Evolutionary conservation across 2,329 filamentous ascomycete genomes (phyloP).

Genomic region (Lecanicillium sp.): DNA sequence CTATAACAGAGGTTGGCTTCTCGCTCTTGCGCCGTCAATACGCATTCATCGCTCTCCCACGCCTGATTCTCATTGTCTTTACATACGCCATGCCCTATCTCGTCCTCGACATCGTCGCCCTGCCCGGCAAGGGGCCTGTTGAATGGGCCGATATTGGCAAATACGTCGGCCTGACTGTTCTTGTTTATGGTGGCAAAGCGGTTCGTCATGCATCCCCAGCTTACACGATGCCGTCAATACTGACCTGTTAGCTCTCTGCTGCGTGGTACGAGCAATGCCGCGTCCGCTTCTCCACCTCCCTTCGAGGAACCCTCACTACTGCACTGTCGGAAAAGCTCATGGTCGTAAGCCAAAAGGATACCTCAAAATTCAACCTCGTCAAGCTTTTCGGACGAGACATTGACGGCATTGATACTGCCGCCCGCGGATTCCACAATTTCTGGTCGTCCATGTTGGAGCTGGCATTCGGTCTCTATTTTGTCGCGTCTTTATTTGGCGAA

Average conservation of each 20-base stretch:
- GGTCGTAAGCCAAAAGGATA: background rate
- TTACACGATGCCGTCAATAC: background rate
- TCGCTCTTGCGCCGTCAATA: background rate
- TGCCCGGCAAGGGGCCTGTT: background rate
- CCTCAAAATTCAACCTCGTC: background rate
- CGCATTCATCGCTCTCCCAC: background rate
- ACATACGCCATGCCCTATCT: background rate
- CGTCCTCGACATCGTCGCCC: background rate
- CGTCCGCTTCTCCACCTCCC: background rate
- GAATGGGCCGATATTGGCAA: background rate
- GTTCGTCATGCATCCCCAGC: background rate
- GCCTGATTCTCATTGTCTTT: background rate
- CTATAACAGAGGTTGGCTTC: background rate
- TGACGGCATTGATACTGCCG: background rate
- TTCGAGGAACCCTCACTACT: background rate
- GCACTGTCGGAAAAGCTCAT: background rate
- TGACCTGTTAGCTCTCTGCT: background rate
- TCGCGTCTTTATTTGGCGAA: background rate
- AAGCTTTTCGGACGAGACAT: background rate
- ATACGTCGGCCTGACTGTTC: background rate
- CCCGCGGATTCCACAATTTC: background rate
- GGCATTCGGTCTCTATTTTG: background rate
- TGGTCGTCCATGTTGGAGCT: background rate
- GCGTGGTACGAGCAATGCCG: background rate
- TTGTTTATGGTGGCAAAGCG: background rate